These are phyloP conservation scores for Abrus pulchellus DNA, from an alignment of 306 rosid genomes.

Conservation along the genomic window DNA sequence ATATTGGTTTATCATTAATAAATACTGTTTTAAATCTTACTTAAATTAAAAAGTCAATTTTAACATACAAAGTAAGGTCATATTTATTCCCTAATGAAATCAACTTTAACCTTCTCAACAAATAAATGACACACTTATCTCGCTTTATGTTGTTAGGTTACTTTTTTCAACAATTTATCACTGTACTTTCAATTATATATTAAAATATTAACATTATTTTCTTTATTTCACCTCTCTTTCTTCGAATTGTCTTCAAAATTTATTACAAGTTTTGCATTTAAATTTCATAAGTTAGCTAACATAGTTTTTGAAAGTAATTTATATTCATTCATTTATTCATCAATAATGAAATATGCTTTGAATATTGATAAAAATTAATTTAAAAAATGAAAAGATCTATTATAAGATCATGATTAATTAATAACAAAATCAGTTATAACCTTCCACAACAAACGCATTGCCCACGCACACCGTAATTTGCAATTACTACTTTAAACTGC, in stretches of 20 bases:
- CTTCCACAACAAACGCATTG: background rate
- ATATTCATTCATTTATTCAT: background rate
- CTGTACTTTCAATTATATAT: too few species aligned
- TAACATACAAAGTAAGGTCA: too few species aligned
- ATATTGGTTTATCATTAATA: too few species aligned
- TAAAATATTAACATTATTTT: too few species aligned
- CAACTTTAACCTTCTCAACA: background rate
- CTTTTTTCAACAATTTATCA: background rate
- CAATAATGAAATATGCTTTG: background rate
- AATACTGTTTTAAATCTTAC: background rate
- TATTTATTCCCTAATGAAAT: too few species aligned
- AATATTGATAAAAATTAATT: too few species aligned
- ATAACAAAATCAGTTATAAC: conserved; percentile 3
- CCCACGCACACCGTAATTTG: background rate
- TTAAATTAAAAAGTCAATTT: too few species aligned
- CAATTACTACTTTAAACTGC: background rate
- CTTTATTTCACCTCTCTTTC: background rate
- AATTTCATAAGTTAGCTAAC: background rate
- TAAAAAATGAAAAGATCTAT: too few species aligned
- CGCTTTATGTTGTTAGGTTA: too few species aligned
- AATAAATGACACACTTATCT: background rate
- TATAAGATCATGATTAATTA: background rate
- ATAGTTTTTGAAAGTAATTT: background rate
- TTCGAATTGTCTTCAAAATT: background rate
- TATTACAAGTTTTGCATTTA: background rate